Percentiles rank a stretch among this genome's conserved stretches.
These are phyloP conservation scores for Paramecium caudatum DNA, from an alignment of 73 alveolate species.

Conservation along the genomic window DNA sequence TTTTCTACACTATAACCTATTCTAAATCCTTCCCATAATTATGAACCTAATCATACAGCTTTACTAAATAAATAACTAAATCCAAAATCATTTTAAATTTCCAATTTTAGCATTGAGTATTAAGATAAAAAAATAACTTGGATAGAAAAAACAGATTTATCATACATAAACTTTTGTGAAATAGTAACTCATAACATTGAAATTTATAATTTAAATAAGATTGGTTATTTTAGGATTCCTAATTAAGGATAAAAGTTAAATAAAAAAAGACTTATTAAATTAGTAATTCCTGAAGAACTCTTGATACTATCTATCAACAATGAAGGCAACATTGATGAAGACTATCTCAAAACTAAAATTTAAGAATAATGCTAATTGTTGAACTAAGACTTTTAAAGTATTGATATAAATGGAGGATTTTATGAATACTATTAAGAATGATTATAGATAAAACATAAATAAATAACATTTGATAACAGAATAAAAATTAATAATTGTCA, in stretches of 20 bases:
- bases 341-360: not conserved
- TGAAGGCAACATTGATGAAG: not conserved
- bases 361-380: conserved; percentile 19
- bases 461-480: no score
- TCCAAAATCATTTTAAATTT: no score
- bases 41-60: no score
- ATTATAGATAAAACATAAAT: no score
- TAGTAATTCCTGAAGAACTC: not conserved
- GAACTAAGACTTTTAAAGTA: conserved; percentile 6
- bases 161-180: not conserved
- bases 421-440: no score
- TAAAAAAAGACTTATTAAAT: not conserved
- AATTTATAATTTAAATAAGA: not conserved
- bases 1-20: no score
- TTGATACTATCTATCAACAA: not conserved
- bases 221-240: conserved; percentile 35
- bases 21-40: no score
- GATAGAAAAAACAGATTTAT: not conserved
- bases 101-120: no score
- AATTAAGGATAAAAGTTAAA: not conserved
- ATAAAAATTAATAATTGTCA: no score
- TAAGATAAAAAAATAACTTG: not conserved
- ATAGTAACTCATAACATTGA: not conserved
- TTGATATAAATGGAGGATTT: no score
- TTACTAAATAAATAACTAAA: no score